Evolutionary conservation across 805 yeast genomes (phyloP), one percentile per base, ranked within the genome.

Genomic region (Wickerhamomyces subpelliculosus): DNA sequence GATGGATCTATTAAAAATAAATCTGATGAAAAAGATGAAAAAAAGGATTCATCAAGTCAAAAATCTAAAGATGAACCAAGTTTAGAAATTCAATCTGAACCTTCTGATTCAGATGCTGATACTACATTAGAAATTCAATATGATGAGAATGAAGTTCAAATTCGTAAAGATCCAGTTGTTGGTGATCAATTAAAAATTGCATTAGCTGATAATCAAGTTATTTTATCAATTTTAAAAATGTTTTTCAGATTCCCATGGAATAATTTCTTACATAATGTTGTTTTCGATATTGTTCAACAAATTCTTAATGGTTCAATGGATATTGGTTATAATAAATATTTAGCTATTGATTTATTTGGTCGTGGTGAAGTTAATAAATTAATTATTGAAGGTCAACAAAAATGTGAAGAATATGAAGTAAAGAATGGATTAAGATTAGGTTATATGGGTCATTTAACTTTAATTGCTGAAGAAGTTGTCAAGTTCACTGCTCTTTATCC

Each of bases 191-290:
- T 89, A 54, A 93, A 93, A 59, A 84, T 87, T 35, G 80, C 85
- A 38, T 65, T 93, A 18, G 74, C 79, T 42, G 96, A 93, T 54
- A 78, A 77, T 57, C 71, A 73, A 26, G 77, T 87, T 41, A 69
- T 89, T 24, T 64, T 75, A 17, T 72, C 76, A 18, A 79, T 89
- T n/a, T 62, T 88, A 20, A 62, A 72, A 21, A 78, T 84, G 71
- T 86, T 93, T 54, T 80, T 89, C 60, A 66, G 72, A 43, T 87
- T 80, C 60, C 96, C 97, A 7, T 93, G 97, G 97, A 93, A 93
- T 59, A 93, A 93, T 56, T 93, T 93, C 55, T 73, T 93, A 68
- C 98, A 93, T 61, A 93, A 90, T 54, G 98, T 93, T 41, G 96
- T 93, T 8, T 93, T 90, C 68, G 99, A 93, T 62, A 77, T 93